These are phyloP conservation scores for Candida silvicultrix DNA, from an alignment of 805 yeast genomes.

Conservation along the genomic window DNA sequence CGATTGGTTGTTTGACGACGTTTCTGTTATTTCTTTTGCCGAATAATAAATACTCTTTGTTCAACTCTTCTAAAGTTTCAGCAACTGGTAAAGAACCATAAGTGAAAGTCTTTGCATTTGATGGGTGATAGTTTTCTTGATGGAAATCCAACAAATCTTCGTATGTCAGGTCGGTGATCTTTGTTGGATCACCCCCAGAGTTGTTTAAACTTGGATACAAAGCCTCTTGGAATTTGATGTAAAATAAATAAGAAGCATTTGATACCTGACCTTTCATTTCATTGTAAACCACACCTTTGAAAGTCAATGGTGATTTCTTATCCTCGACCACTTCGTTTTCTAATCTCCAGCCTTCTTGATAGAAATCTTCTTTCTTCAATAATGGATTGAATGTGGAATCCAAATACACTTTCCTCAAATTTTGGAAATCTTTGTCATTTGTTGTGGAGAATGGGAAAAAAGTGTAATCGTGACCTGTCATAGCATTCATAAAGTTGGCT, in stretches of 20 bases:
- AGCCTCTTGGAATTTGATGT: slow-evolving; percentile 76
- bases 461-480: slow-evolving; percentile 97
- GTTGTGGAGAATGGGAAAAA: slow-evolving; percentile 96
- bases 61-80: slow-evolving; percentile 51
- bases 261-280: slow-evolving; percentile 98
- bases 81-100: slow-evolving; percentile 74
- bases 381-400: slow-evolving; percentile 85
- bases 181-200: slow-evolving; percentile 90
- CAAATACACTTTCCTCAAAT: slow-evolving; percentile 80
- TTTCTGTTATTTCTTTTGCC: slow-evolving; percentile 43
- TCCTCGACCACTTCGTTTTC: slow-evolving; percentile 65
- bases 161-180: slow-evolving; percentile 68
- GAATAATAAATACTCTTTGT: slow-evolving; percentile 42
- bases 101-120: slow-evolving; percentile 80
- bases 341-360: slow-evolving; percentile 96
- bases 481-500: slow-evolving; percentile 96
- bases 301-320: slow-evolving; percentile 50
- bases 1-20: slow-evolving; percentile 18
- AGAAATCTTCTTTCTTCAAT: slow-evolving; percentile 71
- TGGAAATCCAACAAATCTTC: slow-evolving; percentile 79
- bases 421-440: slow-evolving; percentile 70
- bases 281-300: slow-evolving; percentile 95
- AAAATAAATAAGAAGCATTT: slow-evolving; percentile 77
- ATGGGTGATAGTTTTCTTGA: slow-evolving; percentile 73
- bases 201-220: slow-evolving; percentile 81